phyloP scores from a whole-genome alignment of 2,329 filamentous ascomycete species.

The Arthrocladium fulminans region DNA sequence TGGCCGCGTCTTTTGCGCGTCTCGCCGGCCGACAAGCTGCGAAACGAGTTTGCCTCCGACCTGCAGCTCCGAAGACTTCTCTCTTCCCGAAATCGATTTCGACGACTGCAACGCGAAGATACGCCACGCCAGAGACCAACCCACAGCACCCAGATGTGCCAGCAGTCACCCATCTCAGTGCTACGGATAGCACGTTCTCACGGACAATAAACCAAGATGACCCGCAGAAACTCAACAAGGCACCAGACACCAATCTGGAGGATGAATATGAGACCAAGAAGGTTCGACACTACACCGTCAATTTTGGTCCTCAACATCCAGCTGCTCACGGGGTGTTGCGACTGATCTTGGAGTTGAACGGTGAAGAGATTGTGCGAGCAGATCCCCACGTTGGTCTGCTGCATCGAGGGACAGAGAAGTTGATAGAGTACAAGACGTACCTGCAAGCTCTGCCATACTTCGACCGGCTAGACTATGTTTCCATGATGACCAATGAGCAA shows the following conservation, averaged over 20 bases:
- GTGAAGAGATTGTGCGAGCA: conserved; percentile 92
- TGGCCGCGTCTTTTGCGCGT: conserved; percentile 55
- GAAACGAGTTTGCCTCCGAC: conserved; percentile 50
- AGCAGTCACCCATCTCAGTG: conserved; percentile 45
- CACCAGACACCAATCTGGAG: conserved; percentile 35
- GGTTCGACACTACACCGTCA: conserved; percentile 97
- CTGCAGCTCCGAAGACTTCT: conserved; percentile 33
- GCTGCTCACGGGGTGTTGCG: conserved; percentile 97
- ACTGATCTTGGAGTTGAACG: conserved; percentile 92
- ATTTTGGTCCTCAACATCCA: conserved; percentile 97
- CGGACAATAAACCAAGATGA: conserved; percentile 35
- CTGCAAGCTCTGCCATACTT: conserved; percentile 97
- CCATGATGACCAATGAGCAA: conserved; percentile 99
- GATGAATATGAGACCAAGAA: conserved; percentile 58
- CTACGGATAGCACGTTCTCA: conserved; percentile 49
- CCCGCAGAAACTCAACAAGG: conserved; percentile 29
- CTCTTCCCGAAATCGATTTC: conserved; percentile 45
- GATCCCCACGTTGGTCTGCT: conserved; percentile 95
- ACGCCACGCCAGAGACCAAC: conserved; percentile 33
- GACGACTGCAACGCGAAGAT: conserved; percentile 46
- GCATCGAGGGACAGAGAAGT: conserved; percentile 95
- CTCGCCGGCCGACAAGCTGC: conserved; percentile 48
- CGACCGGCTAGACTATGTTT: conserved; percentile 96
- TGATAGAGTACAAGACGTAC: conserved; percentile 99
- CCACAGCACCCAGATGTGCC: conserved; percentile 20